A percentile compares a stretch with the other conserved stretches of the same genome.
These are phyloP conservation scores for Ramaria sp. DNA, from an alignment of 768 basidiomycete genomes.

Conservation along the genomic window DNA sequence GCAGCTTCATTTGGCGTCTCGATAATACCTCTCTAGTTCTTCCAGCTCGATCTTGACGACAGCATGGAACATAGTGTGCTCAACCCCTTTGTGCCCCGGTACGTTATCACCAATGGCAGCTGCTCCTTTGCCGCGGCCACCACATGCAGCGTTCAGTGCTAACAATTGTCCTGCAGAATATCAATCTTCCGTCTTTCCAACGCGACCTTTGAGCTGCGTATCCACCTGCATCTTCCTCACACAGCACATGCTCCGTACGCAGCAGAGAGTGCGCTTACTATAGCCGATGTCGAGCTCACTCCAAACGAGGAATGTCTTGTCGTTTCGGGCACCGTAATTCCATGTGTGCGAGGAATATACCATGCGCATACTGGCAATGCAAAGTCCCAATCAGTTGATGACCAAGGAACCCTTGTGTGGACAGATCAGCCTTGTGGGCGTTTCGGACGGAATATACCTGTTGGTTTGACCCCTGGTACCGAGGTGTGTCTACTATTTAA, in stretches of 20 bases:
- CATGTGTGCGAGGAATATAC: background rate
- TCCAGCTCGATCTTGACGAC: too few relatives aligned
- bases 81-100: too few relatives aligned
- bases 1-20: too few relatives aligned
- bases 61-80: too few relatives aligned
- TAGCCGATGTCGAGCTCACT: background rate
- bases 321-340: background rate
- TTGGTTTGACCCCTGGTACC: background rate
- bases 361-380: background rate
- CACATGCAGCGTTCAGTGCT: too few relatives aligned
- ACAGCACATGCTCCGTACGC: too few relatives aligned
- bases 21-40: too few relatives aligned
- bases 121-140: too few relatives aligned
- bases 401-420: background rate
- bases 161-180: background rate
- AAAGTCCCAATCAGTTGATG: background rate
- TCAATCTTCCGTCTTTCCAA: background rate
- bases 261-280: background rate
- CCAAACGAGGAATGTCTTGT: background rate
- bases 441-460: background rate
- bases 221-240: background rate
- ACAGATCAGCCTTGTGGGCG: conserved; percentile 1
- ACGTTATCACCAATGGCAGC: too few relatives aligned
- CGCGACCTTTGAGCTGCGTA: conserved; percentile 1
- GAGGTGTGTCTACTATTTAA: background rate